A percentile compares a stretch with the other conserved stretches of the same genome.
phyloP scores from a whole-genome alignment of 495 filamentous ascomycete species.

The Cercophora newfieldiana region DNA sequence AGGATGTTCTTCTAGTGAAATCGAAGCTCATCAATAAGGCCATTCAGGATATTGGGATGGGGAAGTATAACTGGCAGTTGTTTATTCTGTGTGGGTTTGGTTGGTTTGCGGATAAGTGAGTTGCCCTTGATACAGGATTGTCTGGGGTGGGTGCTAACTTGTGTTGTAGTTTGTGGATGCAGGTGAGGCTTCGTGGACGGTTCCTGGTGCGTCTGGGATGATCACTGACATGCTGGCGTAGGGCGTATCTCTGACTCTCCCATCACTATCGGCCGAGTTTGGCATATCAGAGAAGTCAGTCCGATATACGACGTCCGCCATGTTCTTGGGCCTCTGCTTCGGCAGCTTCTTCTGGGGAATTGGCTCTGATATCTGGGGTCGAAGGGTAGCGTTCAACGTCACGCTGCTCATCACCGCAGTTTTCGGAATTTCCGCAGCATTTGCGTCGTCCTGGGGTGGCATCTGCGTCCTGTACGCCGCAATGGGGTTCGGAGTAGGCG shows the following conservation, averaged over 20 bases:
- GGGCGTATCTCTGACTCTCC: conserved; percentile 73
- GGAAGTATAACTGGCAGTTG: conserved; percentile 80
- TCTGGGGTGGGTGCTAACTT: conserved; percentile 1
- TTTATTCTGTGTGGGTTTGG: conserved; percentile 83
- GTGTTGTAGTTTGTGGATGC: conserved; percentile 43
- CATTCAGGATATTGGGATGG: conserved; percentile 86
- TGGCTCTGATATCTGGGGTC: conserved; percentile 69
- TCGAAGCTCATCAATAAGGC: conserved; percentile 68
- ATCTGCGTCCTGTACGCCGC: conserved; percentile 56
- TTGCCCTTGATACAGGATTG: neutral
- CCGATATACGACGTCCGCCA: conserved; percentile 52
- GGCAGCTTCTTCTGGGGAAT: conserved; percentile 83
- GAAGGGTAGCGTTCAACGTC: conserved; percentile 74
- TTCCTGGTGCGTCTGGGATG: conserved; percentile 46
- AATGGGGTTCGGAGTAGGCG: conserved; percentile 57
- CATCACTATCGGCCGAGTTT: conserved; percentile 69
- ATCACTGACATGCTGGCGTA: conserved; percentile 17
- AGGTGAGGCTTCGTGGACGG: conserved; percentile 36
- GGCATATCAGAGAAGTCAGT: conserved; percentile 52
- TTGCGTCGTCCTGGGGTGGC: conserved; percentile 64
- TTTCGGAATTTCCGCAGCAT: conserved; percentile 71
- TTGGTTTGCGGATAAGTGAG: conserved; percentile 62
- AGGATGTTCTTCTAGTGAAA: conserved; percentile 41
- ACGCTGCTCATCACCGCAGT: conserved; percentile 69
- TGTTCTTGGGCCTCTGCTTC: conserved; percentile 62